Percentiles rank a stretch among this genome's conserved stretches.
Evolutionary conservation across 2,329 filamentous ascomycete species (phyloP).

Genomic region (Stromatinia cepivora): DNA sequence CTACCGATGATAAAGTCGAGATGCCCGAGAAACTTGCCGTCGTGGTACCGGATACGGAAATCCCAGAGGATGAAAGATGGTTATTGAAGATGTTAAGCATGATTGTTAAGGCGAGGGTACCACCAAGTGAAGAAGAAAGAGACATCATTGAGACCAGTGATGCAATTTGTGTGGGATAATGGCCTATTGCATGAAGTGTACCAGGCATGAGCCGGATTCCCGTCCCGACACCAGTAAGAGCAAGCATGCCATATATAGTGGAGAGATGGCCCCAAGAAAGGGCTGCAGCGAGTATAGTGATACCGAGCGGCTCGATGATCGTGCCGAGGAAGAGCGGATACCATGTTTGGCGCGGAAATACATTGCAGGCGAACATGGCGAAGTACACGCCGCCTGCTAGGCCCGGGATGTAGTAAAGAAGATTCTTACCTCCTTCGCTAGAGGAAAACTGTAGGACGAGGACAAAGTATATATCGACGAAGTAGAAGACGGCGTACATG

Average conservation of each 20-base stretch:
- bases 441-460: slow-evolving; percentile 55
- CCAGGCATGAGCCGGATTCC: slow-evolving; percentile 65
- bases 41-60: slow-evolving; percentile 28
- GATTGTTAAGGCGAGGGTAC: slow-evolving; percentile 63
- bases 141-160: slow-evolving; percentile 60
- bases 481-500: slow-evolving; percentile 62
- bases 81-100: slow-evolving; percentile 73
- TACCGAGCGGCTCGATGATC: slow-evolving; percentile 57
- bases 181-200: slow-evolving; percentile 60
- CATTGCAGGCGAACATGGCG: slow-evolving; percentile 60
- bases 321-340: slow-evolving; percentile 57
- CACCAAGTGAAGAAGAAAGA: slow-evolving; percentile 62
- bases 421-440: slow-evolving; percentile 55
- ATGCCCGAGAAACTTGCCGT: not conserved
- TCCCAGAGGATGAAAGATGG: slow-evolving; percentile 35
- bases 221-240: slow-evolving; percentile 60
- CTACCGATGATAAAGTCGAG: not conserved
- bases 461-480: slow-evolving; percentile 67
- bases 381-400: slow-evolving; percentile 59
- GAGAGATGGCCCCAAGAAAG: slow-evolving; percentile 50
- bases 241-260: slow-evolving; percentile 66
- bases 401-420: slow-evolving; percentile 65
- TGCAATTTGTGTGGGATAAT: slow-evolving; percentile 59
- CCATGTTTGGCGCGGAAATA: slow-evolving; percentile 62
- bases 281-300: slow-evolving; percentile 59